Evolutionary conservation across 2,329 filamentous ascomycete genomes (phyloP).

Genomic region (Claviceps quebecensis): DNA sequence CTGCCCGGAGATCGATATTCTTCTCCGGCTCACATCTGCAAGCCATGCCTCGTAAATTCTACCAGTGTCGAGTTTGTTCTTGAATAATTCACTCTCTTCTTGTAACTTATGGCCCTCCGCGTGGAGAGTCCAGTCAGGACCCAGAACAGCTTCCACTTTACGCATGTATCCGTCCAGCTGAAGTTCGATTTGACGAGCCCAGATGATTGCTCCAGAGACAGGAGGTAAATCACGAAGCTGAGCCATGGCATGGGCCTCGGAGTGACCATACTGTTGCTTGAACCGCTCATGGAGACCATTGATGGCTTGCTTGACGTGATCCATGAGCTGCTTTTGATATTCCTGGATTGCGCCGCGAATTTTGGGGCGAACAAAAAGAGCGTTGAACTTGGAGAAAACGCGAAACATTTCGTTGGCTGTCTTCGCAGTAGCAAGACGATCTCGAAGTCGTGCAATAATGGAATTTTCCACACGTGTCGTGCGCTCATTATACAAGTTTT

Average conservation of each 20-base stretch:
- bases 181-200: slow-evolving; percentile 91
- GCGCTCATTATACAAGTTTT: slow-evolving; percentile 93
- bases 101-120: slow-evolving; percentile 89
- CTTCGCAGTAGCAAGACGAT: slow-evolving; percentile 87
- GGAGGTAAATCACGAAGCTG: slow-evolving; percentile 91
- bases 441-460: slow-evolving; percentile 86
- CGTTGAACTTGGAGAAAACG: slow-evolving; percentile 99
- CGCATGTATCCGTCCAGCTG: slow-evolving; percentile 96
- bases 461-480: slow-evolving; percentile 97
- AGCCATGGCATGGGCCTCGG: slow-evolving; percentile 95
- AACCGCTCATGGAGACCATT: slow-evolving; percentile 87
- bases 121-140: slow-evolving; percentile 87
- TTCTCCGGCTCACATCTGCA: slow-evolving; percentile 72
- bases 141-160: slow-evolving; percentile 96
- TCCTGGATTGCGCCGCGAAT: slow-evolving; percentile 95
- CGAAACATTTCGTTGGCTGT: slow-evolving; percentile 99
- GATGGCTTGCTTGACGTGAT: slow-evolving; percentile 95
- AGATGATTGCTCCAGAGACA: slow-evolving; percentile 93
- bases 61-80: slow-evolving; percentile 86
- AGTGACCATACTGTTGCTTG: slow-evolving; percentile 97
- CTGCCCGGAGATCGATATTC: slow-evolving; percentile 82
- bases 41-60: slow-evolving; percentile 95
- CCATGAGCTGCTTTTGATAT: slow-evolving; percentile 95
- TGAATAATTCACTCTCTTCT: slow-evolving; percentile 82
- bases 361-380: slow-evolving; percentile 95